Evolutionary conservation across 345 rosid genomes (phyloP), one percentile per base, ranked within the genome.

Genomic region (Sisymbrium irio): DNA sequence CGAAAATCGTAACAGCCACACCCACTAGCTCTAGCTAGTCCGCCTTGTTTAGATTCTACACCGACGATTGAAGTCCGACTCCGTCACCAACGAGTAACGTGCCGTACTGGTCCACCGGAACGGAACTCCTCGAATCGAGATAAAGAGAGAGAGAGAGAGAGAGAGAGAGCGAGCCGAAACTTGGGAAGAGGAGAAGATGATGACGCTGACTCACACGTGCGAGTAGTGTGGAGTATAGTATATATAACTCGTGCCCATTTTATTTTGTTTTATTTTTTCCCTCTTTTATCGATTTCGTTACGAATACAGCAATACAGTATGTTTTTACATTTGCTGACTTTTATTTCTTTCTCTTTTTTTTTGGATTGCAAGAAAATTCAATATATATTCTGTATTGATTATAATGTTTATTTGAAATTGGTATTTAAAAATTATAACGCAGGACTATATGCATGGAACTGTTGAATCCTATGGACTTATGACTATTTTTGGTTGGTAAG

Each of bases 101-200:
- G 39, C 44, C 60, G 55, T 25, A 62, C 2, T 14, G 64, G 80
- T 5, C 46, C 55, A 56, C 71, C 67, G 79, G 58, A 70, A 69
- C 79, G 59, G 54, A 45, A 45, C 50, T 53, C 57, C 51, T 64
- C 74, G 62, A 63, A 62, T 69, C 71, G 59, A 62, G 74, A n/a
- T n/a, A n/a, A n/a, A 69, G 7, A 32, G 25, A 6, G 53, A n/a
- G n/a, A n/a, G n/a, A n/a, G n/a, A n/a, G 4, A 45, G 41, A 46
- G 39, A 19, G 15, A 45, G 78, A 3, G 65, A 50, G 47, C 27
- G 35, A 59, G 73, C 73, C 46, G 68, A 66, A 75, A 75, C 73
- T 75, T 58, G 37, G 73, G 78, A 47, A 75, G 73, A 76, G 80
- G 54, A 63, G 71, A 55, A 76, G 75, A 70, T 69, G 79, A 76